phyloP scores from a whole-genome alignment of 352 stramenopile genomes.

The Pythium rhizo-oryzae region DNA sequence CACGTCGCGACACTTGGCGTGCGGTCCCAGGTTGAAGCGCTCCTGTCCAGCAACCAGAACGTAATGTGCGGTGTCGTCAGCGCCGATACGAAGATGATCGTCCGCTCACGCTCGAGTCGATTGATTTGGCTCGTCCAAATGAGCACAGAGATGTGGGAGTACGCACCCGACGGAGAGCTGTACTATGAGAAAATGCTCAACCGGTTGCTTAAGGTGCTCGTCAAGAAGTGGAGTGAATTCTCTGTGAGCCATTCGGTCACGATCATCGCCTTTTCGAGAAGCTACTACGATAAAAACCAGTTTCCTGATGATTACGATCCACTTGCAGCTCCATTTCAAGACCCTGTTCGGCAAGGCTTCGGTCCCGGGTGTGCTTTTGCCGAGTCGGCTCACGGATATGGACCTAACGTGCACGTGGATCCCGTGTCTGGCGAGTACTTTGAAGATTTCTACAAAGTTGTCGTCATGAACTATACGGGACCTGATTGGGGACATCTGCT shows the following conservation, averaged over 20 bases:
- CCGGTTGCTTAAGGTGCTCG: constrained; percentile 68
- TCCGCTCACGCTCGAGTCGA: constrained; percentile 92
- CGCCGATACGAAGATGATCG: constrained; percentile 96
- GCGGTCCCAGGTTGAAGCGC: constrained; percentile 91
- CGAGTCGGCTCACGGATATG: constrained; percentile 39
- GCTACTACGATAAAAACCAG: constrained; percentile 80
- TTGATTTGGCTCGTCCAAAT: constrained; percentile 99
- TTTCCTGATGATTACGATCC: constrained; percentile 67
- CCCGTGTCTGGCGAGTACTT: constrained; percentile 54
- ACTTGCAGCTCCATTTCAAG: constrained; percentile 37
- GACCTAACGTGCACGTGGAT: constrained; percentile 67
- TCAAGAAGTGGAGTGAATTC: constrained; percentile 84
- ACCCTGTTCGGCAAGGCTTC: constrained; percentile 58
- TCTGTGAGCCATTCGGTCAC: constrained; percentile 92
- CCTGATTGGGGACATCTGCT: constrained; percentile 92
- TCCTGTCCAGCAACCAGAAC: constrained; percentile 70
- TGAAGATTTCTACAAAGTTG: constrained; percentile 85
- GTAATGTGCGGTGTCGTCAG: constrained; percentile 94
- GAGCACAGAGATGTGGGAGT: constrained; percentile 95
- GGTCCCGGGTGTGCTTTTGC: constrained; percentile 31
- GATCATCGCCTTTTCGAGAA: constrained; percentile 91
- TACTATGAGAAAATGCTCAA: constrained; percentile 93
- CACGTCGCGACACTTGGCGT: constrained; percentile 73
- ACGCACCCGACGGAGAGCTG: constrained; percentile 81
- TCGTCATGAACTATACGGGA: constrained; percentile 88